Percentiles rank a stretch among this genome's conserved stretches.
These are phyloP conservation scores for Phaffia tasmanica DNA, from an alignment of 768 basidiomycete species.

Conservation along the genomic window DNA sequence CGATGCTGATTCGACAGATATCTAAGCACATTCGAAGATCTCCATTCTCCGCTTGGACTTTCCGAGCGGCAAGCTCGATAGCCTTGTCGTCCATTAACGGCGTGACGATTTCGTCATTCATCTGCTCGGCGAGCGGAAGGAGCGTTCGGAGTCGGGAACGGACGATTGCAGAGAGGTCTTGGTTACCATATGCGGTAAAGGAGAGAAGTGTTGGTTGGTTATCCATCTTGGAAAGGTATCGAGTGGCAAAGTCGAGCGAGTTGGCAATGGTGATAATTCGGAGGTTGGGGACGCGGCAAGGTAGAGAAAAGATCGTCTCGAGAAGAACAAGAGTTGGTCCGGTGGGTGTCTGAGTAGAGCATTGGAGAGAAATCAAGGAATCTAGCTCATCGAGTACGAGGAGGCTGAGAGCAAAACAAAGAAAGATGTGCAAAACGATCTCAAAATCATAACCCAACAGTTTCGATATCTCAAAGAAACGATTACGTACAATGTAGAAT, in stretches of 20 bases:
- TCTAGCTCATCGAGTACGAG: conserved; percentile 40
- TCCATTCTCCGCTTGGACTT: conserved; percentile 39
- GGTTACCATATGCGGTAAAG: conserved; percentile 36
- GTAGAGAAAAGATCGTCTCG: conserved; percentile 36
- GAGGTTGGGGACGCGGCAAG: conserved; percentile 29
- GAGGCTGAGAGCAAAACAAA: conserved; percentile 27
- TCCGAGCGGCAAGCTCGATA: conserved; percentile 35
- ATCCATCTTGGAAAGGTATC: conserved; percentile 32
- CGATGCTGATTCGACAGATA: conserved; percentile 33
- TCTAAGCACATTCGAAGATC: conserved; percentile 38
- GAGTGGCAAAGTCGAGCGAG: conserved; percentile 38
- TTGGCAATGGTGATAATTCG: conserved; percentile 39
- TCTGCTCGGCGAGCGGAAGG: background rate
- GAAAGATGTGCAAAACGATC: background rate
- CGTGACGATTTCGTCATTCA: conserved; percentile 1
- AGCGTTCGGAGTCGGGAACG: conserved; percentile 31
- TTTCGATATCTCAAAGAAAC: conserved; percentile 8
- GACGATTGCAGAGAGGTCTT: conserved; percentile 36
- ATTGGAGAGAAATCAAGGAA: conserved; percentile 34
- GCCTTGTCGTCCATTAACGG: conserved; percentile 34
- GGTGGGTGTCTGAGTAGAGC: conserved; percentile 29
- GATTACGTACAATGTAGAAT: conserved; percentile 21
- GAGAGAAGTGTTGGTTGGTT: conserved; percentile 33
- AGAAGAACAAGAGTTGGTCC: conserved; percentile 30
- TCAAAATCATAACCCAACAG: conserved; percentile 3